Conservation (phyloP, 345 rosid genomes). For the Sonneratia caseolaris region DNA sequence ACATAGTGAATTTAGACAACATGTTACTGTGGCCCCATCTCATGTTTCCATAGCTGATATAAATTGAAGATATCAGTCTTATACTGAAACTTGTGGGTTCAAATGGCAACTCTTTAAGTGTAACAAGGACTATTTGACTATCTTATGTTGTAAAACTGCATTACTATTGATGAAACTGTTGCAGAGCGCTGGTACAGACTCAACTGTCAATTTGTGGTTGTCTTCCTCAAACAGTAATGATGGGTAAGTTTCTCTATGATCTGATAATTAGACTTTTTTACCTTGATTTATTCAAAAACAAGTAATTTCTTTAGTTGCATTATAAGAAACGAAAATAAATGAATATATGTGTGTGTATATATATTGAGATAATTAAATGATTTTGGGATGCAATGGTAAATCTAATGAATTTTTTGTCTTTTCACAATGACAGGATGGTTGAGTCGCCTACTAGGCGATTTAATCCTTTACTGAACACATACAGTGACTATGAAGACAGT, state of each 20-base stretch:
- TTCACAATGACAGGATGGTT: conserved; percentile 22
- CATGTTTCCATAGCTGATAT: not conserved
- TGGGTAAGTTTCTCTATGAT: conserved; percentile 26
- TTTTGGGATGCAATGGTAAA: not conserved
- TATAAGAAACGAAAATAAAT: not conserved
- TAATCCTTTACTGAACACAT: conserved; percentile 50
- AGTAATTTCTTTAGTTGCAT: not conserved
- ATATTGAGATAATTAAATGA: not conserved
- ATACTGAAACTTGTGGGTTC: not conserved
- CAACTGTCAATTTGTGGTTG: conserved; percentile 77
- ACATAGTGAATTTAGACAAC: not conserved
- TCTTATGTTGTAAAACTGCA: not conserved
- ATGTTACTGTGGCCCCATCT: not conserved
- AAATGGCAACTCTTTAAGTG: not conserved
- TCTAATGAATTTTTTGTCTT: not conserved
- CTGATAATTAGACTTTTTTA: not conserved
- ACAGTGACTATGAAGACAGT: conserved; percentile 81
- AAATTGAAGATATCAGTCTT: not conserved
- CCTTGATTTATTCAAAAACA: conserved; percentile 4
- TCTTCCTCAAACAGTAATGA: conserved; percentile 39
- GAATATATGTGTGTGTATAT: not conserved
- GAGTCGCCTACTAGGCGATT: conserved; percentile 23
- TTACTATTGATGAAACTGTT: conserved; percentile 5
- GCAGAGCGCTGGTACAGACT: conserved; percentile 95
- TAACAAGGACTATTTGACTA: not conserved